phyloP scores from a whole-genome alignment of 768 basidiomycete genomes.

The Rhizopogon vinicolor region DNA sequence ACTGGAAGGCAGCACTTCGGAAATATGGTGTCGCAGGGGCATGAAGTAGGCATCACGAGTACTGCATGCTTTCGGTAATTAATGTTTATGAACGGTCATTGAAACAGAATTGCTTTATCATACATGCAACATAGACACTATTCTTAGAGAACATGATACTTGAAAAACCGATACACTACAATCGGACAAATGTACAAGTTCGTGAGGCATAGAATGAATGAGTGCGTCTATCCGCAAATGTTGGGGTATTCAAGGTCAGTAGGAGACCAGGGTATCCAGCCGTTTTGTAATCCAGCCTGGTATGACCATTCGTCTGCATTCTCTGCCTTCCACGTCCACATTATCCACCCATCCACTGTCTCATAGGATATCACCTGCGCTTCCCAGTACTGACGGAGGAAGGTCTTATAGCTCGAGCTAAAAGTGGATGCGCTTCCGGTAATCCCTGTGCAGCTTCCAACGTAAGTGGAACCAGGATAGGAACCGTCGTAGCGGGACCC shows the following conservation, averaged over 20 bases:
- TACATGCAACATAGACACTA: not conserved
- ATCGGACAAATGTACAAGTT: not conserved
- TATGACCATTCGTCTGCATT: conserved; percentile 88
- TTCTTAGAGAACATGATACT: not conserved
- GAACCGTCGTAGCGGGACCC: conserved; percentile 66
- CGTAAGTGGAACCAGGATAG: conserved; percentile 53
- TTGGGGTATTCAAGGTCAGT: conserved; percentile 48
- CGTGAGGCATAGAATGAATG: too few relatives aligned
- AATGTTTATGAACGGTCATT: not conserved
- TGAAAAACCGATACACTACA: not conserved
- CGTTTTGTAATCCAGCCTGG: conserved; percentile 69
- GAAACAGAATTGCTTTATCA: not conserved
- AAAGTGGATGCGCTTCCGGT: conserved; percentile 76
- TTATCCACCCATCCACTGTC: conserved; percentile 67
- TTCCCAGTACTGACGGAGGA: conserved; percentile 80
- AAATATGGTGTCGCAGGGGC: conserved; percentile 62
- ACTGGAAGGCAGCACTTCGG: conserved; percentile 55
- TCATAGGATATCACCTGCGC: conserved; percentile 77
- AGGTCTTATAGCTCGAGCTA: conserved; percentile 73
- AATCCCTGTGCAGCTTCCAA: conserved; percentile 71
- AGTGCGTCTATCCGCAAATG: conserved; percentile 44
- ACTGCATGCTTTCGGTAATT: not conserved
- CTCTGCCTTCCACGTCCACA: conserved; percentile 87
- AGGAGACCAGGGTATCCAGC: conserved; percentile 77
- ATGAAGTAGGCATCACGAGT: conserved; percentile 1